Base-by-base conservation (phyloP, 139 green algal genomes). In the Klebsormidium nitens region DNA sequence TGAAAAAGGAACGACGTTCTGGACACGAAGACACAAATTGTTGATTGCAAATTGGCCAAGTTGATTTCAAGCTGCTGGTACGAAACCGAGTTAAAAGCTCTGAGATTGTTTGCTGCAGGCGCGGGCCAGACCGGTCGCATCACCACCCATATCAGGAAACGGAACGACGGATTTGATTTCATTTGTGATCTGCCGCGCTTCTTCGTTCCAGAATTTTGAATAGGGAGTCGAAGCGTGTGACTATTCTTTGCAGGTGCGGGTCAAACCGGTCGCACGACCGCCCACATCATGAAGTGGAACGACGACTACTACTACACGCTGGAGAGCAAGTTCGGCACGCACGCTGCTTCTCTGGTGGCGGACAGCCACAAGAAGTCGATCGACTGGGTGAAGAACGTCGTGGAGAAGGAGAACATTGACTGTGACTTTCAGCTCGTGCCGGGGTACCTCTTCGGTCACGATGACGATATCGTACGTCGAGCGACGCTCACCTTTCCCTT, bases 221-320 rank as follows among this genome's bases (percentile, higher is more conserved):
- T n/a, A n/a, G n/a, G n/a, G n/a, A n/a, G n/a, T n/a, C n/a, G n/a
- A n/a, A n/a, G n/a, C n/a, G n/a, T n/a, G n/a, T n/a, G n/a, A n/a
- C n/a, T n/a, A n/a, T 55, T 26, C 31, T 42, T 23, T 37, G 68
- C 68, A 77, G 68, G 71, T 5, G 71, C 56, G 0, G 86, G 86
- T 0, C 81, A 89, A 73, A 88, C 86, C 4, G 86, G 86, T 1
- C 77, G 78, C 32, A 89, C 72, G 26, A 86, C 80, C 3, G 85
- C 81, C 17, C 79, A 88, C 60, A 69, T 89, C 39, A 88, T 85
- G 73, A 66, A 59, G 29, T 88, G 82, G 72, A 71, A 83, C 36
- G 76, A 87, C 36, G 78, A 89, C 70, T 89, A 70, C 59, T 90
- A 87, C 59, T 42, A 69, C n/a, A 31, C 56, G 35, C 57, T 81